These are phyloP conservation scores for Trichoderma gracile DNA, from an alignment of 2,329 filamentous ascomycete genomes.

Conservation along the genomic window DNA sequence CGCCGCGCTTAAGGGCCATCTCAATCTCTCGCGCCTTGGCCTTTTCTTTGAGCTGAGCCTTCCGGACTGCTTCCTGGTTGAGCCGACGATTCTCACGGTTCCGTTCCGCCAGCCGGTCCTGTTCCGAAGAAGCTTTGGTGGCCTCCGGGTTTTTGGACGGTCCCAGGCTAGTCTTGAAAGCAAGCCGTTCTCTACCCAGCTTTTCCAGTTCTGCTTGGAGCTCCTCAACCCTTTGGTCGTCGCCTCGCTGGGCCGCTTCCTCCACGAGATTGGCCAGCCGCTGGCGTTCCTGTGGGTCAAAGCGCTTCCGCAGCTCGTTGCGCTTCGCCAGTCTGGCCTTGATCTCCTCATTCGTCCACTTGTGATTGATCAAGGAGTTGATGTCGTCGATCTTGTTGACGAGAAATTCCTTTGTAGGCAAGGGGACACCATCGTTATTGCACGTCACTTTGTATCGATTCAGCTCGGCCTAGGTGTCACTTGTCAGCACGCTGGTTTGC, in stretches of 20 bases:
- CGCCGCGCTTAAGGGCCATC: conserved; percentile 62
- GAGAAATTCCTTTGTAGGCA: conserved; percentile 73
- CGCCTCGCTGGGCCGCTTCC: conserved; percentile 63
- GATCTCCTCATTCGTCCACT: conserved; percentile 82
- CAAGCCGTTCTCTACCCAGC: conserved; percentile 68
- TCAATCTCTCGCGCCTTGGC: conserved; percentile 61
- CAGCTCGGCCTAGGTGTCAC: conserved; percentile 64
- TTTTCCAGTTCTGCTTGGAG: conserved; percentile 62
- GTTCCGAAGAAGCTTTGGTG: conserved; percentile 60
- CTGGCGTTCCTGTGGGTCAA: conserved; percentile 66
- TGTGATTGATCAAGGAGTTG: conserved; percentile 73
- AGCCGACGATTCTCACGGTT: conserved; percentile 82
- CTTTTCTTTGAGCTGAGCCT: conserved; percentile 82
- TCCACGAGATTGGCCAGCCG: conserved; percentile 65
- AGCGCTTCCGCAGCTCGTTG: conserved; percentile 65
- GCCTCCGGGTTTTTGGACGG: conserved; percentile 53
- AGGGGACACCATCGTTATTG: conserved; percentile 66
- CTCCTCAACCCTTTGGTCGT: conserved; percentile 57
- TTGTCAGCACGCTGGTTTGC: conserved; percentile 31
- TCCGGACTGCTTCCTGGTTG: conserved; percentile 87
- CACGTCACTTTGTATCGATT: conserved; percentile 77
- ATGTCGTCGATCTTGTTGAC: conserved; percentile 77
- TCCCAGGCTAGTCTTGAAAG: conserved; percentile 67
- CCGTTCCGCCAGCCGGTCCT: conserved; percentile 78
- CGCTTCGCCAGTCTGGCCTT: conserved; percentile 74